These are phyloP conservation scores for Fagopyrum esculentum DNA, from an alignment of 148 eudicot genomes.

Conservation along the genomic window DNA sequence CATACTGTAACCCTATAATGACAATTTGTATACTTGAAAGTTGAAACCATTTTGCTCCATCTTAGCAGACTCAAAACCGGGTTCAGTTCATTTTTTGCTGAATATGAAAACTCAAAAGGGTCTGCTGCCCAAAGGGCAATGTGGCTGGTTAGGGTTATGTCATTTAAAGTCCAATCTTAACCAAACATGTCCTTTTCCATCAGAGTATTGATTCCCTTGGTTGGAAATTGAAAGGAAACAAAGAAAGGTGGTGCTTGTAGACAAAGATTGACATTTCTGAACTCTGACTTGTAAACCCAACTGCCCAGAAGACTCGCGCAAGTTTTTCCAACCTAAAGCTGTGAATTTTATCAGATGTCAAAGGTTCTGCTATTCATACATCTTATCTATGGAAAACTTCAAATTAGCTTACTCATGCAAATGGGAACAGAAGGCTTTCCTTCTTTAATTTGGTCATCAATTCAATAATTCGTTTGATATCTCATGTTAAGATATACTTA, in stretches of 20 bases:
- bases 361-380: not conserved
- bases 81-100: too few species aligned
- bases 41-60: not conserved
- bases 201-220: not conserved
- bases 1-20: not conserved
- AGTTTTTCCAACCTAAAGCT: conserved; percentile 5
- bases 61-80: not conserved
- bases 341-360: not conserved
- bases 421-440: not conserved
- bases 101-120: not conserved
- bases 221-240: not conserved
- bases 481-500: too few species aligned
- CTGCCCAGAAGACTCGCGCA: not conserved
- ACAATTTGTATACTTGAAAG: conserved; percentile 2
- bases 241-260: not conserved
- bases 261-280: conserved; percentile 3
- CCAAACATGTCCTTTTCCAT: conserved; percentile 1
- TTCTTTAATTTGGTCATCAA: not conserved
- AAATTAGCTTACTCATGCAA: not conserved
- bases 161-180: conserved; percentile 2
- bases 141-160: not conserved
- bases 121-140: not conserved
- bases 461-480: not conserved
- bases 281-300: not conserved
- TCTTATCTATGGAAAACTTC: not conserved